Evolutionary conservation across 2,329 filamentous ascomycete genomes (phyloP), one percentile per base, ranked within the genome.

Genomic region (Fonsecaea pedrosoi): DNA sequence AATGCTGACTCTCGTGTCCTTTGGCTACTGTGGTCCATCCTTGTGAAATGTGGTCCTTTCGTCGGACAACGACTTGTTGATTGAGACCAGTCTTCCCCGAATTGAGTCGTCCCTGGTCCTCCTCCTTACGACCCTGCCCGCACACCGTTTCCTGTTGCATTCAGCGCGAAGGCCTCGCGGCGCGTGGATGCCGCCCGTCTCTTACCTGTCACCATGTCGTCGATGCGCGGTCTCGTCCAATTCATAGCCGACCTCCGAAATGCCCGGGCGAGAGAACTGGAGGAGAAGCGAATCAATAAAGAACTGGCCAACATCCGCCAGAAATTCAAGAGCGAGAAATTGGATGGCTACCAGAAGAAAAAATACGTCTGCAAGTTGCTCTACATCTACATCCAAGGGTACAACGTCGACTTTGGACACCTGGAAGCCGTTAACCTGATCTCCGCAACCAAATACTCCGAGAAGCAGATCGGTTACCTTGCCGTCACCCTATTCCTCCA

Each of bases 321-420:
- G 82, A 98, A 98, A 82, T 99, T 98, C 84, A 97, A 96, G 86
- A 92, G 95, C 78, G 94, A 93, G 71, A 95, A 86, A 77, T 83
- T 99, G 66, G 97, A 90, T 77, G 96, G 95, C 72, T 99, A 99
- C 78, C 93, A 97, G 84, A 97, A 96, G 85, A 99, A 99, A 87
- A 99, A 99, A 91, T 99, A 99, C 78, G 95, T 99, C 73, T 99
- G 95, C 92, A 99, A 99, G 89, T 88, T 99, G 73, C 85, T 99
- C 69, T 99, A 99, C 80, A 98, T 99, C 75, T 99, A 99, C 80
- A 99, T 99, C 68, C 87, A 99, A 71, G 95, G 95, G 57, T 99
- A 95, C 91, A 94, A 99, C 78, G 94, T 99, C 81, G 96, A 98
- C 79, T 99, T 99, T 79, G 95, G 95, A 64, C 95, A 99, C 78